phyloP scores from a whole-genome alignment of 2,329 filamentous ascomycete genomes.

The Pseudogymnoascus sp. region DNA sequence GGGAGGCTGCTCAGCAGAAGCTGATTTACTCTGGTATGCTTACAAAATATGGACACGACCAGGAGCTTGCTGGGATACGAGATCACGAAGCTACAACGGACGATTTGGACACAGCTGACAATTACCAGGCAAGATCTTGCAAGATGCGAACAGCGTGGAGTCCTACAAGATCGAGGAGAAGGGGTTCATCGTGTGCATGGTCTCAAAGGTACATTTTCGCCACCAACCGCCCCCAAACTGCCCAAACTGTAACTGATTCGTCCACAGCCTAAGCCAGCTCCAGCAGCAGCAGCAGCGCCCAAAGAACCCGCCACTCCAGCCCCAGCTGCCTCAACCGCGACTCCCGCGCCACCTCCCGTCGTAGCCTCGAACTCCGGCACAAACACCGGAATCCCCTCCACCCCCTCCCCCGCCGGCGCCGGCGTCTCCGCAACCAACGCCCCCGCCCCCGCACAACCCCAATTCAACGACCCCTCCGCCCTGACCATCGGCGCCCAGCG shows the following conservation, averaged over 20 bases:
- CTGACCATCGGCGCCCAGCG: constrained; percentile 79
- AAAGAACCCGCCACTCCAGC: constrained; percentile 56
- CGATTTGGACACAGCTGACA: neutral
- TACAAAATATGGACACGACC: neutral
- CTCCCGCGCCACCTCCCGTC: constrained; percentile 49
- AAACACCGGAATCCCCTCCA: constrained; percentile 37
- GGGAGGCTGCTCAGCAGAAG: constrained; percentile 85
- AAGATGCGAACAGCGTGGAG: constrained; percentile 93
- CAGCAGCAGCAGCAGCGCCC: constrained; percentile 44
- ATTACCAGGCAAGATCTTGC: constrained; percentile 80
- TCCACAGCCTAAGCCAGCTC: constrained; percentile 57
- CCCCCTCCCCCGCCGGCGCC: constrained; percentile 38
- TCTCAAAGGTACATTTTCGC: constrained; percentile 66
- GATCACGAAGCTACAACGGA: neutral
- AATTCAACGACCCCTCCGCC: constrained; percentile 67
- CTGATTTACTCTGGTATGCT: constrained; percentile 90
- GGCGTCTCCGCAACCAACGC: constrained; percentile 43
- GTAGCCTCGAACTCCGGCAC: constrained; percentile 43
- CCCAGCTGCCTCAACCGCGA: constrained; percentile 44
- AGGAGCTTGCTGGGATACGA: constrained; percentile 21
- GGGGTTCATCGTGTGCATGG: constrained; percentile 98
- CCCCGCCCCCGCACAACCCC: constrained; percentile 41
- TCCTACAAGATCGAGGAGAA: constrained; percentile 99
- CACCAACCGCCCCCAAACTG: neutral
- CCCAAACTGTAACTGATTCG: constrained; percentile 19